Evolutionary conservation across 352 stramenopile species (phyloP).

Genomic region (Thalassiosira livingstoniorum): DNA sequence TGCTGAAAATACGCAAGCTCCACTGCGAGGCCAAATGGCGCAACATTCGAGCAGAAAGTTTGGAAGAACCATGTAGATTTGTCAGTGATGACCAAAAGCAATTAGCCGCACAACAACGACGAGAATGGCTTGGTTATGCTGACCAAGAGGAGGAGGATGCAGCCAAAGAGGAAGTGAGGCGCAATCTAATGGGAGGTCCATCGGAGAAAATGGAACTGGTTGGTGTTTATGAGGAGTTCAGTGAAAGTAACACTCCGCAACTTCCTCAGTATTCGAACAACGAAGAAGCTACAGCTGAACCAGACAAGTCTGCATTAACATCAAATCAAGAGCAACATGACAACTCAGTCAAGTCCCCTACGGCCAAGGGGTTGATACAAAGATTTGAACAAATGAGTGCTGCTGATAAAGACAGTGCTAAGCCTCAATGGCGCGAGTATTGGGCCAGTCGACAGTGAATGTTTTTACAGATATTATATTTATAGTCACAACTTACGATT

Average conservation of each 20-base stretch:
- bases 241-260: constrained; percentile 22
- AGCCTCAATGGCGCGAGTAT: constrained; percentile 48
- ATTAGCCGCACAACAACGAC: constrained; percentile 60
- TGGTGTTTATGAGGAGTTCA: constrained; percentile 54
- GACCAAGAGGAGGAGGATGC: constrained; percentile 72
- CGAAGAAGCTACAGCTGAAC: not conserved
- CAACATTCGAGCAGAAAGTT: constrained; percentile 81
- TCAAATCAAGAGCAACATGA: no score
- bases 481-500: not conserved
- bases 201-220: constrained; percentile 44
- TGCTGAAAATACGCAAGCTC: constrained; percentile 68
- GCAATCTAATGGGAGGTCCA: constrained; percentile 27
- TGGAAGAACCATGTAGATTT: constrained; percentile 58
- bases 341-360: constrained; percentile 11
- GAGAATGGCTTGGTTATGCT: constrained; percentile 76
- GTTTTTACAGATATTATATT: not conserved
- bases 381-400: constrained; percentile 36
- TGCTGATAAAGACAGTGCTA: constrained; percentile 7
- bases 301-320: not conserved
- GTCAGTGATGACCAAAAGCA: constrained; percentile 56
- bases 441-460: constrained; percentile 31
- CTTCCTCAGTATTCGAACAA: constrained; percentile 18
- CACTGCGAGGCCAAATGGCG: constrained; percentile 81
- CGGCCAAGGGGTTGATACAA: constrained; percentile 36
- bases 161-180: constrained; percentile 55